Percentiles rank a stretch among this genome's conserved stretches.
phyloP scores from a whole-genome alignment of 768 basidiomycete species.

The Hericium rajendrae region DNA sequence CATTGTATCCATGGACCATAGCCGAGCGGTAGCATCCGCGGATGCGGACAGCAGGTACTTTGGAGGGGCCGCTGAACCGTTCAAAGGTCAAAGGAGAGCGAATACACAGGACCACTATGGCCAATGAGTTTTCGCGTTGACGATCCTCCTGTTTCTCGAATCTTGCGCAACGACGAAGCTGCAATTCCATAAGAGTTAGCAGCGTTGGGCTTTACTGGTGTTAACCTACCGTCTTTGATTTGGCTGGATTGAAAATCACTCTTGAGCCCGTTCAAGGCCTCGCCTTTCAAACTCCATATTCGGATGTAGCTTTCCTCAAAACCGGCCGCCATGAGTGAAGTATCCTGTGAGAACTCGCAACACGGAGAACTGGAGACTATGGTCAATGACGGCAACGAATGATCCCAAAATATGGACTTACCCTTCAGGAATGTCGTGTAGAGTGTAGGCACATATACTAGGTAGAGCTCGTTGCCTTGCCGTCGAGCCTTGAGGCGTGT shows the following conservation, averaged over 20 bases:
- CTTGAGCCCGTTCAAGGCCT: constrained; percentile 67
- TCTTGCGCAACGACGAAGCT: constrained; percentile 54
- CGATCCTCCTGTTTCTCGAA: constrained; percentile 72
- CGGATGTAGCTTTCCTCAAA: constrained; percentile 94
- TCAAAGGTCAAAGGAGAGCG: constrained; percentile 84
- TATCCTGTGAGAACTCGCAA: constrained; percentile 83
- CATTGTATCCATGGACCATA: constrained; percentile 96
- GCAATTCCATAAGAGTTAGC: constrained; percentile 1
- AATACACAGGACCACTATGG: constrained; percentile 94
- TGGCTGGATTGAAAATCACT: constrained; percentile 64
- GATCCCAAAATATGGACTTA: constrained; percentile 28
- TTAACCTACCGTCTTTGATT: constrained; percentile 56
- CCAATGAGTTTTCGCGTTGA: constrained; percentile 93
- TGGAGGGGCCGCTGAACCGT: constrained; percentile 79
- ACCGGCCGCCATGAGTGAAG: constrained; percentile 87
- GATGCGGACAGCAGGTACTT: constrained; percentile 86
- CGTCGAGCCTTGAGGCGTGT: constrained; percentile 47
- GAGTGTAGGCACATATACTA: constrained; percentile 89
- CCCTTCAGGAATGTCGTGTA: constrained; percentile 96
- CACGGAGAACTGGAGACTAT: constrained; percentile 57
- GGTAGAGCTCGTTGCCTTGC: constrained; percentile 66
- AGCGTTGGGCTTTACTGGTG: background rate
- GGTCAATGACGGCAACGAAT: background rate
- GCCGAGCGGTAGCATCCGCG: constrained; percentile 79
- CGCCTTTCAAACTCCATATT: constrained; percentile 91